Conservation (phyloP, 257 asterid species). For the Asclepias syriaca region DNA sequence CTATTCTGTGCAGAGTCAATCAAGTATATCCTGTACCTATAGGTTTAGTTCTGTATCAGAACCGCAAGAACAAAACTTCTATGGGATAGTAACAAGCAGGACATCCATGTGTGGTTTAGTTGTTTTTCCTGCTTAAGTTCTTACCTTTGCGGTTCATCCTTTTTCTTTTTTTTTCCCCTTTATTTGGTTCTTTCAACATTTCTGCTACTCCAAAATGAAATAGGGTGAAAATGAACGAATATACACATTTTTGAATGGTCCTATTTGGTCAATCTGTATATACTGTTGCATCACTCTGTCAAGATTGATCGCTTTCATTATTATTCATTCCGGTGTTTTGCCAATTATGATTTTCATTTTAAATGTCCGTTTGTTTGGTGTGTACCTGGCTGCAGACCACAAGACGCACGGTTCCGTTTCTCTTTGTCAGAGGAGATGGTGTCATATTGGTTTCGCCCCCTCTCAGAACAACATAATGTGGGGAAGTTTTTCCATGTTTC, state of each 20-base stretch:
- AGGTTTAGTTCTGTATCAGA: not conserved
- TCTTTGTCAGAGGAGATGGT: constrained; percentile 95
- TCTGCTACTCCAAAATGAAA: not conserved
- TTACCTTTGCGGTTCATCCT: not conserved
- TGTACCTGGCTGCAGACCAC: constrained; percentile 52
- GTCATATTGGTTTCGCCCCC: constrained; percentile 97
- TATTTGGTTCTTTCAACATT: not conserved
- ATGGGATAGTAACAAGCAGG: not conserved
- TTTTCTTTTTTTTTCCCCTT: not conserved
- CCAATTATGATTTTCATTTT: not conserved
- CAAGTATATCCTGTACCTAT: too few species aligned
- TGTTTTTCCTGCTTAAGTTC: not conserved
- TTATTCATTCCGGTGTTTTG: not conserved
- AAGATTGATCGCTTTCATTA: not conserved
- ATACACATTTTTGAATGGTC: not conserved
- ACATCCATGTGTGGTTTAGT: not conserved
- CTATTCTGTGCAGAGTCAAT: not conserved
- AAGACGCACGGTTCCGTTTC: constrained; percentile 68
- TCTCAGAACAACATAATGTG: constrained; percentile 63
- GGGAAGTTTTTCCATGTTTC: constrained; percentile 6
- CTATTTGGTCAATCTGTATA: not conserved
- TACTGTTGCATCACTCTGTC: not conserved
- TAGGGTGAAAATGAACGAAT: not conserved
- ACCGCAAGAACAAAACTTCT: not conserved
- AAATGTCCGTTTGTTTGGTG: not conserved